Percentiles rank a stretch among this genome's conserved stretches.
Evolutionary conservation across 1,139 yeast genomes (phyloP).

Genomic region (Candida tropicalis): DNA sequence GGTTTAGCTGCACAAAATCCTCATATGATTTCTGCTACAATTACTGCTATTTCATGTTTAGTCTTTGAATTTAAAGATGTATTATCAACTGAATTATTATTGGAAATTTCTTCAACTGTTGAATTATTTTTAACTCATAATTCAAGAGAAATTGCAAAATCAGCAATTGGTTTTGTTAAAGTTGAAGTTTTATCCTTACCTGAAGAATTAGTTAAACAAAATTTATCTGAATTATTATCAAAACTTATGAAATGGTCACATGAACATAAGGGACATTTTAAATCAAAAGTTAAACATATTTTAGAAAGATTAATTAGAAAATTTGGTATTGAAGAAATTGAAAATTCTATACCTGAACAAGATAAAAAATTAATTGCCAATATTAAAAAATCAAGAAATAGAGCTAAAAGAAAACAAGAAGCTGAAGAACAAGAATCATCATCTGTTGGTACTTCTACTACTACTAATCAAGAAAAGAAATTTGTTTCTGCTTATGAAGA

Average conservation of each 20-base stretch:
- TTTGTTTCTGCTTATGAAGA: slow-evolving; percentile 86
- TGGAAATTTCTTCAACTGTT: slow-evolving; percentile 84
- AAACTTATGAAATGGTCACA: slow-evolving; percentile 91
- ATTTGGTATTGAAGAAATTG: slow-evolving; percentile 82
- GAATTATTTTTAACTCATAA: slow-evolving; percentile 89
- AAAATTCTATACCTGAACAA: slow-evolving; percentile 80
- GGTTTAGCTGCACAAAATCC: slow-evolving; percentile 94
- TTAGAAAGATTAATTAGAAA: slow-evolving; percentile 88
- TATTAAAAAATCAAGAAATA: slow-evolving; percentile 81
- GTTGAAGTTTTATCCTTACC: slow-evolving; percentile 88
- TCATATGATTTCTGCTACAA: slow-evolving; percentile 95
- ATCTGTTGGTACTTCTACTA: slow-evolving; percentile 17
- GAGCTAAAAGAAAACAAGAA: slow-evolving; percentile 75
- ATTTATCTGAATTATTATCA: slow-evolving; percentile 64
- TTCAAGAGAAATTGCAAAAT: slow-evolving; percentile 89
- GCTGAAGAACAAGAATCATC: slow-evolving; percentile 27
- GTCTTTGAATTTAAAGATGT: slow-evolving; percentile 80
- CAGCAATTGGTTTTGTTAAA: slow-evolving; percentile 93
- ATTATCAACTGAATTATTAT: slow-evolving; percentile 56
- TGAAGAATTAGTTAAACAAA: slow-evolving; percentile 69
- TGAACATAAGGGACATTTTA: slow-evolving; percentile 94
- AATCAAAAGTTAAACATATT: slow-evolving; percentile 88
- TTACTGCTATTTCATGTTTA: slow-evolving; percentile 86
- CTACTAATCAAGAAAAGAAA: slow-evolving; percentile 37
- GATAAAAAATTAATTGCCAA: slow-evolving; percentile 81